These are phyloP conservation scores for Vararia minispora DNA, from an alignment of 768 basidiomycete genomes.

Conservation along the genomic window DNA sequence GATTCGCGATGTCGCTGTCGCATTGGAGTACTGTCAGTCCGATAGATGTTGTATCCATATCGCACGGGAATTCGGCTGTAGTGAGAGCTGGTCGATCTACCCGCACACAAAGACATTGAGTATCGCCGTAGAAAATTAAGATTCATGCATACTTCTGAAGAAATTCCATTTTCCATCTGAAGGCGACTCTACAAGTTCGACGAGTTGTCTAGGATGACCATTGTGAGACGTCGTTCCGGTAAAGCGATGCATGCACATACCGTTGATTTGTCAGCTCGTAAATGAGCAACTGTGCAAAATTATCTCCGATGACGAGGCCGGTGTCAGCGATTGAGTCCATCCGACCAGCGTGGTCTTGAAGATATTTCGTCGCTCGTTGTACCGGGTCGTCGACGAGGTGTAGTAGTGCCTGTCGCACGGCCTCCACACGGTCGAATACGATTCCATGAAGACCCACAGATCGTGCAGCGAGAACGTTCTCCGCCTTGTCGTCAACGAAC, in stretches of 20 bases:
- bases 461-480: constrained; percentile 43
- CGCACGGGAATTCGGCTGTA: constrained; percentile 35
- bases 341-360: constrained; percentile 27
- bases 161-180: constrained; percentile 44
- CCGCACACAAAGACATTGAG: constrained; percentile 6
- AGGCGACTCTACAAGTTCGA: too few relatives aligned
- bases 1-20: constrained; percentile 19
- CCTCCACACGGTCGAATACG: constrained; percentile 29
- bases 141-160: constrained; percentile 25
- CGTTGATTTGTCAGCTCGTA: constrained; percentile 34
- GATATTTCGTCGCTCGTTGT: constrained; percentile 27
- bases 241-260: too few relatives aligned
- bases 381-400: constrained; percentile 37
- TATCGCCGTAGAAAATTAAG: neutral
- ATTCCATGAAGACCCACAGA: constrained; percentile 44
- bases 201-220: too few relatives aligned
- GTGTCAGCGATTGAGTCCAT: constrained; percentile 32
- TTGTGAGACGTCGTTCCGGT: too few relatives aligned
- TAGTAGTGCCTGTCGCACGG: constrained; percentile 32
- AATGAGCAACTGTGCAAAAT: constrained; percentile 46
- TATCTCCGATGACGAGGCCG: constrained; percentile 31
- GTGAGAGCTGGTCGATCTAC: constrained; percentile 32
- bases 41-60: constrained; percentile 46
- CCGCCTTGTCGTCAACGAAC: constrained; percentile 48
- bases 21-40: constrained; percentile 28